Base-by-base conservation (phyloP, 148 eudicot species). In the Amaranthus palmeri region DNA sequence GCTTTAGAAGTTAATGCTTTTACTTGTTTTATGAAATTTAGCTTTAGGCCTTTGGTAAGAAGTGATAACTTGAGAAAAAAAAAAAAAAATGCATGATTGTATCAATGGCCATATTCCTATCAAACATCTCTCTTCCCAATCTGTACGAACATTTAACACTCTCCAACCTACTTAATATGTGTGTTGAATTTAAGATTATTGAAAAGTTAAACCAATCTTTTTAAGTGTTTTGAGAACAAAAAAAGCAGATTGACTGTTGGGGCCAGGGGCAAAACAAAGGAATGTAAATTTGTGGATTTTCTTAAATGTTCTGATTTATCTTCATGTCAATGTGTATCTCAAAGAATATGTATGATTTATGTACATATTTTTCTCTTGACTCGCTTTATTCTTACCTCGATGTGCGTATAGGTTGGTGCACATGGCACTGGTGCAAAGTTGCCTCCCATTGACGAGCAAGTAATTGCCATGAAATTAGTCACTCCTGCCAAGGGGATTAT, bases 381-480 rank as follows among this genome's bases (percentile, higher is more conserved):
- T 65, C 15, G 72, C 56, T 75, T 60, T 65, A 51, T 77, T 66
- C 42, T 80, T 53, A 73, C 53, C 55, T 62, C 44, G 6, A 40
- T 54, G n/a, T 74, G 62, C 59, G 65, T 73, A 75, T 80, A 95
- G 98, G 97, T 95, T 79, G 98, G 98, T 54, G 98, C 98, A 11
- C 98, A 95, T 85, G 97, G 98, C 54, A 95, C 98, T 68, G 98
- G 98, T 81, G 96, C 96, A 65, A 86, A 86, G 82, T 78, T 95
- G 76, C 98, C 98, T 74, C 96, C 98, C 40, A 91, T 95, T 44
- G 98, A 95, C 77, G 98, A 91, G 87, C 98, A 95, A 77, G 93
- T 95, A 68, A 83, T 95, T 71, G 80, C 93, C 84, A 88, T 95
- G 96, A 95, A 95, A 73, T 55, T 95, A 73, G 96, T 95, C 65